Percentiles rank a stretch among this genome's conserved stretches.
Conservation (phyloP, 345 rosid species). For the Populus pruinosa region DNA sequence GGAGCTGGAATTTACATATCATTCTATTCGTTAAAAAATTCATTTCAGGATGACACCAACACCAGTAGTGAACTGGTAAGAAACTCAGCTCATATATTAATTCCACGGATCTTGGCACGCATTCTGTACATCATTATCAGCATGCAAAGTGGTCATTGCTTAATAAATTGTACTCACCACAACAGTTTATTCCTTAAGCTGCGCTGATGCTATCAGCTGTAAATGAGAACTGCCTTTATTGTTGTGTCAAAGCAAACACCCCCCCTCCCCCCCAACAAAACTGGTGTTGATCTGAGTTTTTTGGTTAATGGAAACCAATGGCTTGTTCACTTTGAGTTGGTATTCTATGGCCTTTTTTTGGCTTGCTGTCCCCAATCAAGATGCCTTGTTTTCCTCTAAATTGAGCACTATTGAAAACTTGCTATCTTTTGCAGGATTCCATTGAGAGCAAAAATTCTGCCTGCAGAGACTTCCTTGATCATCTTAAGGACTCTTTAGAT, state of each 20-base stretch:
- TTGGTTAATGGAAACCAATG: not conserved
- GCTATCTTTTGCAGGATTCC: constrained; percentile 58
- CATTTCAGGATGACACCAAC: constrained; percentile 49
- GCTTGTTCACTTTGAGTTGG: not conserved
- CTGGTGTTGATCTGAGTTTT: not conserved
- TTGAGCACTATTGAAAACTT: not conserved
- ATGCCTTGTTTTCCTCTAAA: not conserved
- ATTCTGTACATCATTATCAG: not conserved
- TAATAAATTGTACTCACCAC: not conserved
- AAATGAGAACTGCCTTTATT: not conserved
- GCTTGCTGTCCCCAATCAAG: not conserved
- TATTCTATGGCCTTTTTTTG: not conserved
- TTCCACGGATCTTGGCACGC: not conserved
- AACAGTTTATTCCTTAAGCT: not conserved
- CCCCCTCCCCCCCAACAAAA: not conserved
- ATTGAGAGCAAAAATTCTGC: constrained; percentile 60
- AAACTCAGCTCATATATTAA: not conserved
- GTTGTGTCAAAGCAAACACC: not conserved
- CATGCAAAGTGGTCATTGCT: not conserved
- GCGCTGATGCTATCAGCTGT: not conserved
- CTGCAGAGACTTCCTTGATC: constrained; percentile 55
- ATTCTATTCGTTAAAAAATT: constrained; percentile 67
- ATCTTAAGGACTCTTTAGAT: constrained; percentile 61
- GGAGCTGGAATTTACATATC: constrained; percentile 84
- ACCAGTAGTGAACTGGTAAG: constrained; percentile 55